Conservation (phyloP, 2,329 filamentous ascomycete species). For the Diaporthe eres region DNA sequence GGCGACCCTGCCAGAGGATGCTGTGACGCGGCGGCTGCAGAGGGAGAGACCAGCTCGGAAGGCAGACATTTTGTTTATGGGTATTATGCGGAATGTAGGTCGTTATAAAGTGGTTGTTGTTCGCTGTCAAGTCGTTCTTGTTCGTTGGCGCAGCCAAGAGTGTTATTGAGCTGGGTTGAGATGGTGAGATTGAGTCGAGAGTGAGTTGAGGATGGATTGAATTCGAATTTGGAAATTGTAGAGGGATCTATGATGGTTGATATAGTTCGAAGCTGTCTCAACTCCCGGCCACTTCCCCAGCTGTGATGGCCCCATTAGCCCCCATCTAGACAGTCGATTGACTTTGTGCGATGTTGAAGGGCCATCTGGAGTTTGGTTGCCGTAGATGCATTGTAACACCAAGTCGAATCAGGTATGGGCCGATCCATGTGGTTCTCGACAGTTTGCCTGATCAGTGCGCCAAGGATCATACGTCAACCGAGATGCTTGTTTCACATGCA, state of each 20-base stretch:
- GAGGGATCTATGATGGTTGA: background rate
- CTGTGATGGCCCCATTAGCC: slow-evolving; percentile 11
- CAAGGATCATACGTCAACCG: slow-evolving; percentile 34
- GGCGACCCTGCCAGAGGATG: slow-evolving; percentile 6
- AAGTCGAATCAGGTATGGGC: slow-evolving; percentile 34
- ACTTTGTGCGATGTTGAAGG: slow-evolving; percentile 15
- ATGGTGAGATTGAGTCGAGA: background rate
- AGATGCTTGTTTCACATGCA: slow-evolving; percentile 33
- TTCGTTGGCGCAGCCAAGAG: slow-evolving; percentile 27
- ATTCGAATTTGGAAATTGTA: background rate
- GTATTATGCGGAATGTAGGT: background rate
- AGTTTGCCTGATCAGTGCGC: slow-evolving; percentile 34
- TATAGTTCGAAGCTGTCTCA: slow-evolving; percentile 26
- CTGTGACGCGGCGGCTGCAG: slow-evolving; percentile 16
- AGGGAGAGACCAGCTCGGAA: slow-evolving; percentile 34
- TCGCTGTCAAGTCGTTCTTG: background rate
- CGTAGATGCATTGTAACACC: slow-evolving; percentile 24
- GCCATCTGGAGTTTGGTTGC: slow-evolving; percentile 16
- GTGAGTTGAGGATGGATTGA: slow-evolving; percentile 5
- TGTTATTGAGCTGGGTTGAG: background rate
- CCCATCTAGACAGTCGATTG: slow-evolving; percentile 8
- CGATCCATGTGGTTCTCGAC: slow-evolving; percentile 31
- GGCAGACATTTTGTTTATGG: slow-evolving; percentile 30
- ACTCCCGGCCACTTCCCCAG: background rate
- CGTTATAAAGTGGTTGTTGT: background rate